phyloP scores from a whole-genome alignment of 1,139 yeast species.

The Komagataea norvegica region DNA sequence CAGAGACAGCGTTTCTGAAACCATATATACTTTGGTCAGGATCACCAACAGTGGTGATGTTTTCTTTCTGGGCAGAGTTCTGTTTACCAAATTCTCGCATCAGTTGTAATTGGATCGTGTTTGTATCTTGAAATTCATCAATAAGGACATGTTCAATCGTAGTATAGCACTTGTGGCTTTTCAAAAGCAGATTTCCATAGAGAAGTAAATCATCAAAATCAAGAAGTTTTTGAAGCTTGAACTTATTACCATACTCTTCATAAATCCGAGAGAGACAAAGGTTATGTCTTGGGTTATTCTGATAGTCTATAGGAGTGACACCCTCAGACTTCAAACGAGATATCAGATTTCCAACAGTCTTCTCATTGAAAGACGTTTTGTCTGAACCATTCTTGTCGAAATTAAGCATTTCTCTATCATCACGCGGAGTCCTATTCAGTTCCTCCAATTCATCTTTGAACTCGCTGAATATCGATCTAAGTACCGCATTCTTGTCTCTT shows the following conservation, averaged over 20 bases:
- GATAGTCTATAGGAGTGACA: constrained; percentile 36
- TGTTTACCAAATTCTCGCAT: constrained; percentile 53
- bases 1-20: constrained; percentile 73
- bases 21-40: constrained; percentile 95
- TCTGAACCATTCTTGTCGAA: constrained; percentile 12
- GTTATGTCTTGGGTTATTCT: constrained; percentile 26
- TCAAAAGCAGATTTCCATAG: constrained; percentile 47
- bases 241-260: constrained; percentile 45
- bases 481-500: constrained; percentile 49
- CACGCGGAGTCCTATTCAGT: constrained; percentile 24
- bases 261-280: constrained; percentile 39
- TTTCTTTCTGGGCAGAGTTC: constrained; percentile 31
- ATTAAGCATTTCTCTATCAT: constrained; percentile 14
- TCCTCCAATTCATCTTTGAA: constrained; percentile 32
- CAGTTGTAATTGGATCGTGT: constrained; percentile 65
- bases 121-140: constrained; percentile 95
- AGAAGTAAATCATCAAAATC: constrained; percentile 86
- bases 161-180: constrained; percentile 42
- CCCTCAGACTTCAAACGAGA: constrained; percentile 52
- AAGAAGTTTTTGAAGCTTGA: constrained; percentile 38
- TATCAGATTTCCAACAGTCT: constrained; percentile 40
- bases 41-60: constrained; percentile 88
- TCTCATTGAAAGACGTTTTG: constrained; percentile 19
- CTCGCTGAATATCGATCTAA: constrained; percentile 40
- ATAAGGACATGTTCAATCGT: constrained; percentile 68